Evolutionary conservation across 140 eudicot genomes (phyloP).

Genomic region (Bidens hawaiensis): DNA sequence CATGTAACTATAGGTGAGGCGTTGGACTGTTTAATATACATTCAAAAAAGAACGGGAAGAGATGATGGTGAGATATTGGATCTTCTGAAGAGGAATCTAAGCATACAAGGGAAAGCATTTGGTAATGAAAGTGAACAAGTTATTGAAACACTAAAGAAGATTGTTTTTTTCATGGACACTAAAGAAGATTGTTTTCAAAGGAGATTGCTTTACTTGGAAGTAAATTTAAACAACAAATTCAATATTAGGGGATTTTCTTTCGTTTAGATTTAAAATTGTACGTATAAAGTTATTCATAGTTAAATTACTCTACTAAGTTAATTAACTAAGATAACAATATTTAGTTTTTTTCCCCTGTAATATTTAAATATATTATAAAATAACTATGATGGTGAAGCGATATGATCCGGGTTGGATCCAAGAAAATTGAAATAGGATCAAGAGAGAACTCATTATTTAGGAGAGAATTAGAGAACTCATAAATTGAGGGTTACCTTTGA

Average conservation of each 20-base stretch:
- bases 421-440: too few relatives aligned
- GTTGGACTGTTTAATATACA: conserved; percentile 81
- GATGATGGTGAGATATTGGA: conserved; percentile 53
- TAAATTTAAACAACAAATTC: conserved; percentile 50
- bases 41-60: conserved; percentile 58
- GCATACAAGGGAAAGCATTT: conserved; percentile 77
- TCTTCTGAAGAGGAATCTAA: conserved; percentile 62
- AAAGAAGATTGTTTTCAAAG: conserved; percentile 63
- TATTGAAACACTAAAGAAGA: conserved; percentile 65
- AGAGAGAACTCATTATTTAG: too few relatives aligned
- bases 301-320: too few relatives aligned
- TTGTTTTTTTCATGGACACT: conserved; percentile 65
- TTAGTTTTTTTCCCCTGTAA: neutral
- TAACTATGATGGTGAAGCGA: too few relatives aligned
- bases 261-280: too few relatives aligned
- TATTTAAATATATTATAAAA: neutral
- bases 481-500: too few relatives aligned
- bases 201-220: conserved; percentile 55
- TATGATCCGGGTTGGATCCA: too few relatives aligned
- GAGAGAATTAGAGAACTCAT: too few relatives aligned
- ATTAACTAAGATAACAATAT: neutral
- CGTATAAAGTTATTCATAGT: too few relatives aligned
- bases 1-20: conserved; percentile 69
- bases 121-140: conserved; percentile 72
- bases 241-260: conserved; percentile 27